Base-by-base conservation (phyloP, 768 basidiomycete species). In the Steccherinum ochraceum region DNA sequence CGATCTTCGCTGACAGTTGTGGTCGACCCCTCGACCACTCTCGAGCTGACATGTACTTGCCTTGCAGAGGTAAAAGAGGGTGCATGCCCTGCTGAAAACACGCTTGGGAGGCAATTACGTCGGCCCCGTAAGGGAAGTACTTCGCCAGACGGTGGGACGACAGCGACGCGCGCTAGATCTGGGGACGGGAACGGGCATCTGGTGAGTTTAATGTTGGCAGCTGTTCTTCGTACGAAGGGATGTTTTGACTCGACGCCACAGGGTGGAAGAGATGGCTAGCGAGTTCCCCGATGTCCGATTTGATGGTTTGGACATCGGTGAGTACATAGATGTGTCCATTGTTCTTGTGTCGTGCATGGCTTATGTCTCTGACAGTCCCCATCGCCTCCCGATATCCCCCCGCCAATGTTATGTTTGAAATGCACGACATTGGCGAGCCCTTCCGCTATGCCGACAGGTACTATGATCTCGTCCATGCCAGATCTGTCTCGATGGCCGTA, bases 301-400 rank as follows among this genome's bases (percentile, higher is more conserved):
- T 63, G 72, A 76, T 57, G 89, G 84, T 40, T 65, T 88, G 47
- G 89, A 92, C 67, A 84, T 89, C 57, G 89, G 89, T 89, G 64
- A 58, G 76, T 63, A n/a, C 56, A 35, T 41, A 48, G 5, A 48
- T 25, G 20, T 24, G 47, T n/a, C 43, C 24, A 45, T 53, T 52
- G 46, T 54, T n/a, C n/a, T n/a, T n/a, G n/a, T n/a, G n/a, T n/a
- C n/a, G n/a, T n/a, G 52, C 23, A 30, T 51, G 27, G 18, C 25
- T 25, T 48, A 21, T 39, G n/a, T 51, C 3, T 24, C 11, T 18
- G 44, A 7, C 21, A 90, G 87, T 86, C 23, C 87, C 87, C 21
- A 85, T 89, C 55, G 77, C 79, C 26, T 84, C 84, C 0, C 73
- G 79, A 53, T 78, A 77, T 53, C 84, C 84, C 1, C 74, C 64